A percentile compares a stretch with the other conserved stretches of the same genome.
Evolutionary conservation across 2,329 filamentous ascomycete genomes (phyloP).

Genomic region (Fusarium pseudoanthophilum): DNA sequence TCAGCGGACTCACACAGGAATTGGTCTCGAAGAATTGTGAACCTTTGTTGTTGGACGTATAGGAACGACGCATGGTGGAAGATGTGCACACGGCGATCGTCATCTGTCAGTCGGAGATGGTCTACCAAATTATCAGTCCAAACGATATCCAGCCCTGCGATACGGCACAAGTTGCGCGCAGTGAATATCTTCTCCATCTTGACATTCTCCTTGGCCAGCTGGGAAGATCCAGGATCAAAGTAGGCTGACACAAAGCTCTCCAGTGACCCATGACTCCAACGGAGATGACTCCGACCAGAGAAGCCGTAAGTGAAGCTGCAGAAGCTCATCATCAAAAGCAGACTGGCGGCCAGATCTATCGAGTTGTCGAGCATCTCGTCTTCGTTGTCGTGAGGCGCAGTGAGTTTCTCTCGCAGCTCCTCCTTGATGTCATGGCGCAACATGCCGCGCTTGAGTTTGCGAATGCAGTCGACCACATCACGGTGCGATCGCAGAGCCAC

Average conservation of each 20-base stretch:
- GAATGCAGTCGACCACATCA: neutral
- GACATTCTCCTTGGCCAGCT: neutral
- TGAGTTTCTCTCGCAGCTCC: neutral
- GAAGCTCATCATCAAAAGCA: neutral
- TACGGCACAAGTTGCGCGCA: neutral
- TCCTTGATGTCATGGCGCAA: neutral
- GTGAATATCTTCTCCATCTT: neutral
- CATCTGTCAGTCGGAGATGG: neutral
- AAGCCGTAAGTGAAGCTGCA: neutral
- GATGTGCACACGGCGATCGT: neutral
- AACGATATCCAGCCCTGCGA: neutral
- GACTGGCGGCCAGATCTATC: neutral
- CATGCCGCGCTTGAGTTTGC: neutral
- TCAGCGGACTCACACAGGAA: fast-evolving
- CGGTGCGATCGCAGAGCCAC: neutral
- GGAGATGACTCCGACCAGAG: neutral
- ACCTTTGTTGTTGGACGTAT: neutral
- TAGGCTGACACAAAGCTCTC: neutral
- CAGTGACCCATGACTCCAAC: neutral
- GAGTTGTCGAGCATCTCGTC: neutral
- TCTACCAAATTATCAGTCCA: neutral
- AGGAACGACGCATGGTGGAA: neutral
- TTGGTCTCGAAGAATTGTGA: neutral
- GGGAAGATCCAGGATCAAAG: neutral
- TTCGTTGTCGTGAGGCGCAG: neutral